Evolutionary conservation across 2,329 filamentous ascomycete species (phyloP).

Genomic region (Verticillium nubilum): DNA sequence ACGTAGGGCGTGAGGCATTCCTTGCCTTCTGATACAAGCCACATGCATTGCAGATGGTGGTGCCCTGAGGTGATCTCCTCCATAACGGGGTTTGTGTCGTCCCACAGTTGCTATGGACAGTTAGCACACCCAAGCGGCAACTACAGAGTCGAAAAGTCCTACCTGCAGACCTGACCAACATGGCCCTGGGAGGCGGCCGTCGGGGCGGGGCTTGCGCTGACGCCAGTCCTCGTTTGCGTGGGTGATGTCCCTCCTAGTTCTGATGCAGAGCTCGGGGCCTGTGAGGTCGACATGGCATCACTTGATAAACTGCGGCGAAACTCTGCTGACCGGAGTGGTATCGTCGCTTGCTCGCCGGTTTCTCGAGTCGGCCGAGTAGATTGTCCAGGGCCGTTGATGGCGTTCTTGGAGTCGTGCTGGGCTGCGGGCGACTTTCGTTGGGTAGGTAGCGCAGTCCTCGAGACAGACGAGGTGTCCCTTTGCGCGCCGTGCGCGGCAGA

Average conservation of each 20-base stretch:
- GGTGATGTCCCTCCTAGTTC: constrained; percentile 8
- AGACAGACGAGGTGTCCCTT: constrained; percentile 7
- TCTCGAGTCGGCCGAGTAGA: neutral
- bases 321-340: neutral
- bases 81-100: constrained; percentile 92
- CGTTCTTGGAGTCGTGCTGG: neutral
- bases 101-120: constrained; percentile 71
- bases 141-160: constrained; percentile 19
- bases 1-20: constrained; percentile 85
- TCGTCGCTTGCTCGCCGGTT: neutral
- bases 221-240: constrained; percentile 2
- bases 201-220: constrained; percentile 9
- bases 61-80: constrained; percentile 86
- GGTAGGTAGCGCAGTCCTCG: constrained; percentile 12
- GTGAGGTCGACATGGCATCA: constrained; percentile 8
- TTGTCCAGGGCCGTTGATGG: neutral
- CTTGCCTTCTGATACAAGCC: constrained; percentile 91
- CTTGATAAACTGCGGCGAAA: constrained; percentile 9
- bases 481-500: constrained; percentile 8
- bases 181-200: constrained; percentile 24
- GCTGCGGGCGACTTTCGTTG: constrained; percentile 9
- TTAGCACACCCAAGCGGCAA: constrained; percentile 14
- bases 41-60: constrained; percentile 96
- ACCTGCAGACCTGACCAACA: constrained; percentile 69
- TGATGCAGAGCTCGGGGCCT: constrained; percentile 10